Evolutionary conservation across 257 asterid genomes (phyloP).

Genomic region (Ilex aquifolium): DNA sequence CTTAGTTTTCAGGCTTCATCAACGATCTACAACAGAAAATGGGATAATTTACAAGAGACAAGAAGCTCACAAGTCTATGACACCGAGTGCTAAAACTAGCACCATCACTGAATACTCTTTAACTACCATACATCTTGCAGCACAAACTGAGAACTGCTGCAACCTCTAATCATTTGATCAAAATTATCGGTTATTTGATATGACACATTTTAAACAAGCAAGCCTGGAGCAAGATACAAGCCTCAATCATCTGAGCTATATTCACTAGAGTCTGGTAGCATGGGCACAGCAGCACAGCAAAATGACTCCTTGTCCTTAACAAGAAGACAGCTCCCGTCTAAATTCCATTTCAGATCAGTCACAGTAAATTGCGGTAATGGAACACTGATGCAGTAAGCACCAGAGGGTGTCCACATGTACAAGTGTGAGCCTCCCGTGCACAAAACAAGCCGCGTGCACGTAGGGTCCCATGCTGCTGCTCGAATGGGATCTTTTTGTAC

Average conservation of each 20-base stretch:
- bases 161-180: too few relatives aligned
- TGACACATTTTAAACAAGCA: too few relatives aligned
- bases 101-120: too few relatives aligned
- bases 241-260: constrained; percentile 80
- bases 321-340: constrained; percentile 79
- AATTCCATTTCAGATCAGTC: constrained; percentile 82
- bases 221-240: background rate
- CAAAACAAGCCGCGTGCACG: constrained; percentile 66
- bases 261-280: constrained; percentile 75
- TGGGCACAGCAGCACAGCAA: constrained; percentile 89
- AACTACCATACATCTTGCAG: too few relatives aligned
- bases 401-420: constrained; percentile 98
- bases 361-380: constrained; percentile 66
- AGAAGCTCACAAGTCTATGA: too few relatives aligned
- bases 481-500: constrained; percentile 90
- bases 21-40: too few relatives aligned
- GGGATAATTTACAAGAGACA: too few relatives aligned
- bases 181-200: too few relatives aligned
- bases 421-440: constrained; percentile 77
- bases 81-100: too few relatives aligned
- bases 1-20: too few relatives aligned
- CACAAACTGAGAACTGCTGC: too few relatives aligned
- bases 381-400: constrained; percentile 77
- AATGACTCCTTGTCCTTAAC: constrained; percentile 81
- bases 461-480: constrained; percentile 91